Evolutionary conservation across 371 early-diverging fungal genomes (phyloP).

Genomic region (Rhizopus sp.): DNA sequence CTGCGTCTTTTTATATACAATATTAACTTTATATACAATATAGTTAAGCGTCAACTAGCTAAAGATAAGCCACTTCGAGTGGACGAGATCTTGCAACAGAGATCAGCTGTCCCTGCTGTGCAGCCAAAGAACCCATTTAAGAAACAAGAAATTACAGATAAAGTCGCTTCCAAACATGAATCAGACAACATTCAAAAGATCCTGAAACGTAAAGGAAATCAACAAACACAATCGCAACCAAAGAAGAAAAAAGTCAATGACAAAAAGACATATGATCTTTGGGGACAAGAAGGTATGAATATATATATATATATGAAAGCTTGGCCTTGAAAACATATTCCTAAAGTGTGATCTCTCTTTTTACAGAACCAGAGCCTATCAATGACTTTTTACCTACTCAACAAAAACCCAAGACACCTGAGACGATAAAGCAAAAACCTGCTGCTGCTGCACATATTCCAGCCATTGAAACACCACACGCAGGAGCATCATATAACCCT

Average conservation of each 20-base stretch:
- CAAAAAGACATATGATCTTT: slow-evolving; percentile 54
- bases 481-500: slow-evolving; percentile 94
- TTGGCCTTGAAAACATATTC: background rate
- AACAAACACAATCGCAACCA: background rate
- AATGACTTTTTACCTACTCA: slow-evolving; percentile 15
- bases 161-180: slow-evolving; percentile 27
- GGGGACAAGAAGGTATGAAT: slow-evolving; percentile 43
- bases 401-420: slow-evolving; percentile 52
- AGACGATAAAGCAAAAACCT: slow-evolving; percentile 50
- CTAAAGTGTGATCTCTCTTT: background rate
- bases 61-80: slow-evolving; percentile 66
- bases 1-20: background rate
- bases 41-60: slow-evolving; percentile 37
- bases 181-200: slow-evolving; percentile 11
- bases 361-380: slow-evolving; percentile 1
- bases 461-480: slow-evolving; percentile 75
- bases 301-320: background rate
- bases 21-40: slow-evolving; percentile 1
- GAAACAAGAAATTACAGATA: slow-evolving; percentile 22
- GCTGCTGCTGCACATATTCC: slow-evolving; percentile 49
- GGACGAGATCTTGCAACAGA: slow-evolving; percentile 77
- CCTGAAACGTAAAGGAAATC: slow-evolving; percentile 22
- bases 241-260: slow-evolving; percentile 19
- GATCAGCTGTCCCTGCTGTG: slow-evolving; percentile 62
- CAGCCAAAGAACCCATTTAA: slow-evolving; percentile 25